Evolutionary conservation across 1,284 basidiomycete genomes (phyloP).

Genomic region (Pseudomicrostroma phylloplanum): DNA sequence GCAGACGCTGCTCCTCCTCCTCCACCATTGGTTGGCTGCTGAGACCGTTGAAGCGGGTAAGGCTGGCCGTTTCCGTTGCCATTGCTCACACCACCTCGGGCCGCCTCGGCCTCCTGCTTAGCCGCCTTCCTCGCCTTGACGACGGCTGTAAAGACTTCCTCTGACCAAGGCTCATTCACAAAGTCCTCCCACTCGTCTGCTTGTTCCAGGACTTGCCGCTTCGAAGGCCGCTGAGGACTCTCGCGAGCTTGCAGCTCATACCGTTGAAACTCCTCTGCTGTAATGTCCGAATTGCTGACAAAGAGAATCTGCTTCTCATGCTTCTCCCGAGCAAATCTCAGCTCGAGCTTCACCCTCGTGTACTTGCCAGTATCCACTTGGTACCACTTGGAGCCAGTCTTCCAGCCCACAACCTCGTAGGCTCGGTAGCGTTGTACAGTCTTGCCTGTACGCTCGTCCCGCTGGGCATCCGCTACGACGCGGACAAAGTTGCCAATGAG

Average conservation of each 20-base stretch:
- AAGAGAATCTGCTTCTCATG: not conserved
- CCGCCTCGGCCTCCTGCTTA: not conserved
- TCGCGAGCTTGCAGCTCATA: not conserved
- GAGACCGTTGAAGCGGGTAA: not conserved
- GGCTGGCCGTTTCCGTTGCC: not conserved
- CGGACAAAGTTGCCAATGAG: constrained; percentile 5
- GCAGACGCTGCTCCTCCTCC: not conserved
- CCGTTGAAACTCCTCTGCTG: not conserved
- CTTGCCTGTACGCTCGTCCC: constrained; percentile 5
- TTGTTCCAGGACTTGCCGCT: not conserved
- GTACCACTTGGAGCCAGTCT: constrained; percentile 3
- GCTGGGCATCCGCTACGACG: not conserved
- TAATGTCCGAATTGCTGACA: not conserved
- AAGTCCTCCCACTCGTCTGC: constrained; percentile 6
- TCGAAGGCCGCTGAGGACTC: not conserved
- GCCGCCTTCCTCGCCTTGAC: not conserved
- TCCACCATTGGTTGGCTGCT: not conserved
- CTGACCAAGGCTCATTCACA: not conserved
- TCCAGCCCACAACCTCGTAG: constrained; percentile 3
- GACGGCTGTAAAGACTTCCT: not conserved
- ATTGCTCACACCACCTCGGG: not conserved
- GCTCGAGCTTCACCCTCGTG: not conserved
- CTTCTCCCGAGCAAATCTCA: not conserved
- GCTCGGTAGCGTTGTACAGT: not conserved
- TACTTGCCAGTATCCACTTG: constrained; percentile 5